Base-by-base conservation (phyloP, 345 rosid genomes). In the Salix purpurea region DNA sequence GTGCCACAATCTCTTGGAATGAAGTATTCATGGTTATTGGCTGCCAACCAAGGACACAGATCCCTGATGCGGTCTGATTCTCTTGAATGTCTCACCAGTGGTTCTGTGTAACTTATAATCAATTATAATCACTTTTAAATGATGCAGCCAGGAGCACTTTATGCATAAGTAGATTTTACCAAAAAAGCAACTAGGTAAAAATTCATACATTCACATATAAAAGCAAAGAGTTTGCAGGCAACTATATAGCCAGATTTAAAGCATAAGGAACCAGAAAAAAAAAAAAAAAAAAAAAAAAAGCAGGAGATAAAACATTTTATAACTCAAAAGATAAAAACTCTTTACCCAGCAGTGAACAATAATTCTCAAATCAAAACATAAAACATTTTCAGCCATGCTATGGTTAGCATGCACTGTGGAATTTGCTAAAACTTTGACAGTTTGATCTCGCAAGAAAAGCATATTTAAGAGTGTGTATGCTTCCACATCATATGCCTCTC, bases 41-140 rank as follows among this genome's bases (percentile, higher is more conserved):
- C 37, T 61, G 69, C 23, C 61, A 65, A 52, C 70, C 64, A 78
- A 50, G 61, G 52, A 74, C 79, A 70, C 44, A 65, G 70, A 50
- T 70, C 69, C 74, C 28, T 58, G 44, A 34, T 73, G 72, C 64
- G 68, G 62, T 71, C 71, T 37, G 62, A 75, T 61, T 48, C 77
- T 78, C 79, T 69, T 18, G 77, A 64, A 72, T 40, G 72, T 46
- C 75, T 67, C 69, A 54, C 69, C 68, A 30, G 44, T 16, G 56
- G 40, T 21, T 30, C 72, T 26, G 79, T 9, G 64, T 74, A 76
- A 60, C 86, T 80, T 76, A 70, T 30, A 62, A 16, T 24, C 12
- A 24, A 28, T 69, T 46, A 16, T 16, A 11, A 50, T 4, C 19
- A 5, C 52, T 42, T 13, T 42, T 46, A 46, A 23, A 70, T 44